phyloP scores from a whole-genome alignment of 176 grass and related monocot species.

The Triticum timopheevii region DNA sequence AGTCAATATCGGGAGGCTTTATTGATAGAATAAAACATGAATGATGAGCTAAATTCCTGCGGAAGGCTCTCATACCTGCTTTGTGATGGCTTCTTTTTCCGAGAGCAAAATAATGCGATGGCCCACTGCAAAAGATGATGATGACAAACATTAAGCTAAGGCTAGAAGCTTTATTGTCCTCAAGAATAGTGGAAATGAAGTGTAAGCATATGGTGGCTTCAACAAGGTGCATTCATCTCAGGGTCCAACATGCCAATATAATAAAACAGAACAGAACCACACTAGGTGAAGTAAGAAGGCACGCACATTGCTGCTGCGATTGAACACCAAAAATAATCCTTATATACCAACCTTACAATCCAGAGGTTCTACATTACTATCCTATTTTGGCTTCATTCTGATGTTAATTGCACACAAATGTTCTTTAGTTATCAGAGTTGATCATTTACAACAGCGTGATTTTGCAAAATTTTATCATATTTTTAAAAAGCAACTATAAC shows the following conservation, averaged over 20 bases:
- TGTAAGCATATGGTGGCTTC: background rate
- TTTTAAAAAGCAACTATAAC: background rate
- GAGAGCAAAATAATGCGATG: slow-evolving; percentile 39
- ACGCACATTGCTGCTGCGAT: background rate
- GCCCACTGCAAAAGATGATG: slow-evolving; percentile 59
- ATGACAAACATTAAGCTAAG: slow-evolving; percentile 4
- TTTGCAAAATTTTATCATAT: background rate
- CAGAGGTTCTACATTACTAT: background rate
- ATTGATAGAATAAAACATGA: slow-evolving; percentile 11
- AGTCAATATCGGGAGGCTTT: slow-evolving; percentile 28
- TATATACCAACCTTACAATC: background rate
- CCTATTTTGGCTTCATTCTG: background rate
- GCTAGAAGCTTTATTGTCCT: background rate
- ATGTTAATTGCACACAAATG: background rate
- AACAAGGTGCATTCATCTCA: background rate
- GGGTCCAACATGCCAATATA: background rate
- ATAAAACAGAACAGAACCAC: background rate
- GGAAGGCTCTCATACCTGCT: slow-evolving; percentile 45
- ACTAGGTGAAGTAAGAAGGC: background rate
- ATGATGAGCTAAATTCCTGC: slow-evolving; percentile 4
- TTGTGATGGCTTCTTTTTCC: slow-evolving; percentile 56
- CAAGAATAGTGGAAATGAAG: background rate
- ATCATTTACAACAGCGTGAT: background rate
- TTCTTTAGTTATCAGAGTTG: background rate
- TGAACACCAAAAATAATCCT: background rate